Evolutionary conservation across 1,284 basidiomycete genomes (phyloP).

Genomic region (Cryptococcus hybrid): DNA sequence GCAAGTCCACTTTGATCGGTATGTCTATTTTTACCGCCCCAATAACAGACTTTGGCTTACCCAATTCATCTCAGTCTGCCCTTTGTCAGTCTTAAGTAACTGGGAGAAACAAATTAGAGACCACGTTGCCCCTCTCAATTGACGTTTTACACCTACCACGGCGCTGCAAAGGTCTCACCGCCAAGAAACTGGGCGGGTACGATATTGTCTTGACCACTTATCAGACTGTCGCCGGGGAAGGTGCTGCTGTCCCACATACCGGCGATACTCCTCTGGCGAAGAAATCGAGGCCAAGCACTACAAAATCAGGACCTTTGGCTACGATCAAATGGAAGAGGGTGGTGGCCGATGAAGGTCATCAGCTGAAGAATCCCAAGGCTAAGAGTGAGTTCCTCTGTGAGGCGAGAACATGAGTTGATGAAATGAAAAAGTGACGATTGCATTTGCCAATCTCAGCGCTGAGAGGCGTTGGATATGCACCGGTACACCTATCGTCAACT

Average conservation of each 20-base stretch:
- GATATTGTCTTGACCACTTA: slow-evolving; percentile 92
- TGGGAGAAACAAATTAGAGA: slow-evolving; percentile 87
- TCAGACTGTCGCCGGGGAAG: slow-evolving; percentile 56
- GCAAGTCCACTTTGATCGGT: slow-evolving; percentile 60
- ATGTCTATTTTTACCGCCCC: not conserved
- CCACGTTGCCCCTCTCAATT: slow-evolving; percentile 63
- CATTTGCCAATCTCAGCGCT: slow-evolving; percentile 64
- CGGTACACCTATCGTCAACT: slow-evolving; percentile 88
- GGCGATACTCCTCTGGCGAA: slow-evolving; percentile 4
- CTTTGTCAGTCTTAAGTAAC: slow-evolving; percentile 82
- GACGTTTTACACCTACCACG: slow-evolving; percentile 64
- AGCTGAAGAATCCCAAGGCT: slow-evolving; percentile 76
- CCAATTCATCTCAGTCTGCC: slow-evolving; percentile 50
- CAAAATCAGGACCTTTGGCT: slow-evolving; percentile 57
- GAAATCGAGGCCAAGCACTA: slow-evolving; percentile 30
- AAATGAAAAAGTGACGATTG: slow-evolving; percentile 57
- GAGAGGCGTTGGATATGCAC: slow-evolving; percentile 67
- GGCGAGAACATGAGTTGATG: not conserved
- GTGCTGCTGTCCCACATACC: slow-evolving; percentile 3
- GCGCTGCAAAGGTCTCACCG: slow-evolving; percentile 58
- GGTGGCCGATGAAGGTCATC: slow-evolving; percentile 85
- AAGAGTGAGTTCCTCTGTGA: slow-evolving; percentile 55
- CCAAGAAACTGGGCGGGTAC: slow-evolving; percentile 62
- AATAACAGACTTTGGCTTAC: no score
- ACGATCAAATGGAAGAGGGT: slow-evolving; percentile 79